Evolutionary conservation across 192 early-diverging fungal genomes (phyloP), one percentile per base, ranked within the genome.

Genomic region (Backusella psychrophila): DNA sequence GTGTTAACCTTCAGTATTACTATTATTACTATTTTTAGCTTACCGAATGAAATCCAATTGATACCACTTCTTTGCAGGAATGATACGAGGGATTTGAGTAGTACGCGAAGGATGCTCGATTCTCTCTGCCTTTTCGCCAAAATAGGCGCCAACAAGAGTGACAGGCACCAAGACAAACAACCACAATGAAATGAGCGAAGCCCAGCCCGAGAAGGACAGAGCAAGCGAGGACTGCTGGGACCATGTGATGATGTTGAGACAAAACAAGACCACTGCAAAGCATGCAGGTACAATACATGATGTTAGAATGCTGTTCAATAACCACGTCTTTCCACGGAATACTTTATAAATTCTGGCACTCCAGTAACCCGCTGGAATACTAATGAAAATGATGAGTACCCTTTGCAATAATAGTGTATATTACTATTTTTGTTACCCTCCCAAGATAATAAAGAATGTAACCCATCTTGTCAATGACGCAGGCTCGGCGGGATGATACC

Each of bases 31-130:
- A n/a, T n/a, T 65, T 31, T 14, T 34, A 33, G 33, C 33, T 71
- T 85, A 81, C 91, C 84, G 44, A 83, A 85, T 71, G 79, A 71
- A 23, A 52, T 86, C 81, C 8, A 80, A 77, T 56, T 96, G 84
- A 76, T 96, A 97, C 72, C 84, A 85, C 17, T 91, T 83, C 80
- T 92, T 92, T 33, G 92, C 88, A 1, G 97, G 97, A 33, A 98
- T 93, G 53, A 95, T 93, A 7, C 97, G 89, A 44, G 97, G 96
- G 66, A 98, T 98, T 39, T 94, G 93, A 80, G 95, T 95, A 2
- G 96, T 95, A 19, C 95, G 89, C 38, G 95, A 92, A 19, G 96
- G 97, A 49, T 95, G 91, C 71, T 95, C 93, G n/a, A 83, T 77
- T 8, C 52, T 29, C 2, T 73, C 46, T 23, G 68, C 34, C 2